A percentile compares a stretch with the other conserved stretches of the same genome.
phyloP scores from a whole-genome alignment of 208 protist species.

The Strigomonas galati region DNA sequence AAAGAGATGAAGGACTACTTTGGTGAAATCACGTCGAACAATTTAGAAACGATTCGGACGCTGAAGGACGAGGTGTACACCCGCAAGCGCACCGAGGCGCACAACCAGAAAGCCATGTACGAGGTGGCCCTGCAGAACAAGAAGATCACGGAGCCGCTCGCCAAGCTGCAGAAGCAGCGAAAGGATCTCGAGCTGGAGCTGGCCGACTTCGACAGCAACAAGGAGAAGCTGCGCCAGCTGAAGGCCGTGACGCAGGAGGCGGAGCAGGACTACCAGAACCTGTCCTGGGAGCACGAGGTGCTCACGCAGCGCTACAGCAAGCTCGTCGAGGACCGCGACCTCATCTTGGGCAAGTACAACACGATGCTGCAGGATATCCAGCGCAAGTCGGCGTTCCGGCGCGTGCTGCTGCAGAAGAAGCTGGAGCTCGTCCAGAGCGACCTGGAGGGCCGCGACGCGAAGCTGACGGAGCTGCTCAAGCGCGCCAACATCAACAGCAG shows the following conservation, averaged over 20 bases:
- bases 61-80: constrained; percentile 96
- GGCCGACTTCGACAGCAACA: constrained; percentile 88
- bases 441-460: constrained; percentile 92
- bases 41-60: constrained; percentile 97
- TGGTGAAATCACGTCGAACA: constrained; percentile 98
- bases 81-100: constrained; percentile 92
- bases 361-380: constrained; percentile 95
- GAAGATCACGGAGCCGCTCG: constrained; percentile 94
- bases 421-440: constrained; percentile 89
- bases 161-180: constrained; percentile 87
- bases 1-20: constrained; percentile 98
- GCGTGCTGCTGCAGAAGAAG: constrained; percentile 95
- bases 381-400: constrained; percentile 92
- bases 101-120: constrained; percentile 97
- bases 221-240: constrained; percentile 72
- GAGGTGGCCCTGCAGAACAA: constrained; percentile 97
- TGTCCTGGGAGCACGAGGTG: constrained; percentile 97
- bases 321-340: constrained; percentile 93
- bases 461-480: constrained; percentile 92
- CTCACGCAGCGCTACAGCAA: constrained; percentile 91
- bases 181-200: constrained; percentile 91
- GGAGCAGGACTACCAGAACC: constrained; percentile 87
- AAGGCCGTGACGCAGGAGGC: constrained; percentile 70
- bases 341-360: constrained; percentile 95
- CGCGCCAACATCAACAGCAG: constrained; percentile 93